Percentiles rank a stretch among this genome's conserved stretches.
These are phyloP conservation scores for Rhinocladiella similis DNA, from an alignment of 2,329 filamentous ascomycete species.

Conservation along the genomic window DNA sequence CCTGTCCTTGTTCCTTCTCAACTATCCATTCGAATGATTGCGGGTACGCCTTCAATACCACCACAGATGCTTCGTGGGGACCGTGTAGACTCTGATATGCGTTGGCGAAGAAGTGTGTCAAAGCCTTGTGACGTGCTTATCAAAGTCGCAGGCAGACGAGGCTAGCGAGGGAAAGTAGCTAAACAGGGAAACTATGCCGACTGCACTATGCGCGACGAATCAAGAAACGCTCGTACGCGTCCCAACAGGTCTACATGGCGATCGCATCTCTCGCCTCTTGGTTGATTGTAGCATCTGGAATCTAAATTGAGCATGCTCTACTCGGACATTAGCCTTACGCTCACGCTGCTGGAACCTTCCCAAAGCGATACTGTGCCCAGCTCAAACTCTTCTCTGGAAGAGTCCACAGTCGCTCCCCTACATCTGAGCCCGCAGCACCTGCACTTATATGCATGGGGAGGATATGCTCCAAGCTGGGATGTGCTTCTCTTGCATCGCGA, in stretches of 20 bases:
- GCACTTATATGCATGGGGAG: background rate
- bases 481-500: background rate
- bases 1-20: constrained; percentile 22
- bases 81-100: too few relatives aligned
- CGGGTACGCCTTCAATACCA: too few relatives aligned
- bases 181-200: background rate
- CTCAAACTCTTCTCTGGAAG: background rate
- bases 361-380: background rate
- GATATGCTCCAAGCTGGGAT: background rate
- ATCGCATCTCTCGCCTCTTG: too few relatives aligned
- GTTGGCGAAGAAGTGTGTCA: too few relatives aligned
- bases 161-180: background rate
- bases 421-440: background rate
- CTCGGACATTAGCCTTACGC: too few relatives aligned
- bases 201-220: too few relatives aligned
- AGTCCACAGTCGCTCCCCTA: background rate
- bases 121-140: background rate
- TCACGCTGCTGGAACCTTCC: background rate
- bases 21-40: background rate
- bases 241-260: too few relatives aligned
- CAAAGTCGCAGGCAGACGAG: background rate
- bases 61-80: too few relatives aligned
- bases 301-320: too few relatives aligned
- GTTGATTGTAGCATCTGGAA: too few relatives aligned
- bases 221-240: too few relatives aligned